Evolutionary conservation across 345 rosid genomes (phyloP).

Genomic region (Rhizophora apiculata): DNA sequence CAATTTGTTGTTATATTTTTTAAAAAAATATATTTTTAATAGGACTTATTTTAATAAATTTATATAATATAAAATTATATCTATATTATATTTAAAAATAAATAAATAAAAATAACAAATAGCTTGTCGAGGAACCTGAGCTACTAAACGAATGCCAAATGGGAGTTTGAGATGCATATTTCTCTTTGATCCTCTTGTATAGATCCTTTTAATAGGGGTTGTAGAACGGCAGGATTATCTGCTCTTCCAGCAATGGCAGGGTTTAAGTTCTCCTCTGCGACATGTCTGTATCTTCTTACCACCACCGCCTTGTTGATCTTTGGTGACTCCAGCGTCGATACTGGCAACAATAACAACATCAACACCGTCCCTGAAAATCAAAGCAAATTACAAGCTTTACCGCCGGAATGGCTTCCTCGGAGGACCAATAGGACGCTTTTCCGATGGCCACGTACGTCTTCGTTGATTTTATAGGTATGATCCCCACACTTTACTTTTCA

Average conservation of each 20-base stretch:
- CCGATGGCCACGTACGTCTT: slow-evolving; percentile 38
- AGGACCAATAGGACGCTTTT: slow-evolving; percentile 42
- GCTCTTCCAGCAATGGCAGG: slow-evolving; percentile 13
- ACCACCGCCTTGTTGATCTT: slow-evolving; percentile 34
- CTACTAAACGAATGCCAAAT: too few species aligned
- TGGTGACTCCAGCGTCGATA: slow-evolving; percentile 47
- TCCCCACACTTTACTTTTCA: too few species aligned
- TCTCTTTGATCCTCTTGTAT: too few species aligned
- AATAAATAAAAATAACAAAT: too few species aligned
- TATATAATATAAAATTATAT: too few species aligned
- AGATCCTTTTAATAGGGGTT: neutral
- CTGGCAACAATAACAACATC: slow-evolving; percentile 48
- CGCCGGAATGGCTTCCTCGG: slow-evolving; percentile 33
- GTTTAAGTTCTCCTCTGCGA: neutral
- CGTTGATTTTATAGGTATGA: slow-evolving; percentile 42
- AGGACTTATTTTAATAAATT: too few species aligned
- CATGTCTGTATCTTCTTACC: neutral
- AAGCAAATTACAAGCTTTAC: slow-evolving; percentile 39
- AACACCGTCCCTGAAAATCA: slow-evolving; percentile 31
- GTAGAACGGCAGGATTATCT: too few species aligned
- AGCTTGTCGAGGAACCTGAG: too few species aligned
- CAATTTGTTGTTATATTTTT: too few species aligned
- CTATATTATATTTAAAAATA: too few species aligned
- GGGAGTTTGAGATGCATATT: too few species aligned
- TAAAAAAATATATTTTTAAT: too few species aligned